These are phyloP conservation scores for Talaromyces stipitatus DNA, from an alignment of 495 filamentous ascomycete genomes.

Conservation along the genomic window DNA sequence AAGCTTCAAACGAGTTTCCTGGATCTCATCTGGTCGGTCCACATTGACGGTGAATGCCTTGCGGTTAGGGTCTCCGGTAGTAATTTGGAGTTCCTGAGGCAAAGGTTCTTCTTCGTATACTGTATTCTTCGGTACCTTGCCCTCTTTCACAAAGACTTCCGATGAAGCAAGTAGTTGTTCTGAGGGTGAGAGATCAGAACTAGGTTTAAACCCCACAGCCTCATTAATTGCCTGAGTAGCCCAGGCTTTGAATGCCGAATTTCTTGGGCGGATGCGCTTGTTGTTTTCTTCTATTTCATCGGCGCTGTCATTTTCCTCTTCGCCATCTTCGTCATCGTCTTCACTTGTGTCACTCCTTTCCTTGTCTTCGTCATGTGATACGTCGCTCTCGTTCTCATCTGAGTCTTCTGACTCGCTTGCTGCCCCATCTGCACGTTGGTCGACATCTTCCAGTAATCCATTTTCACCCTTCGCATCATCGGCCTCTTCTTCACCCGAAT, in stretches of 20 bases:
- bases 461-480: constrained; percentile 12
- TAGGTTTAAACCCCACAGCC: constrained; percentile 54
- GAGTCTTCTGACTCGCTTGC: neutral
- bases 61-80: constrained; percentile 48
- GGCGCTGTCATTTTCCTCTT: constrained; percentile 18
- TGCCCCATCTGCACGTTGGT: neutral
- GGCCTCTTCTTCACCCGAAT: constrained; percentile 27
- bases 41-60: constrained; percentile 75
- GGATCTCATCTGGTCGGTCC: constrained; percentile 61
- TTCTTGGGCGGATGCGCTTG: constrained; percentile 32
- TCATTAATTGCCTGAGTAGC: constrained; percentile 79
- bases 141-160: constrained; percentile 9
- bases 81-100: constrained; percentile 63
- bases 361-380: constrained; percentile 4
- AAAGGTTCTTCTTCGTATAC: constrained; percentile 66
- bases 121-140: constrained; percentile 24
- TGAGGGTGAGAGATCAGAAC: constrained; percentile 25
- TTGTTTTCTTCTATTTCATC: constrained; percentile 19
- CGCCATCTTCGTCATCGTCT: constrained; percentile 15
- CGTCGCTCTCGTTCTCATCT: constrained; percentile 6
- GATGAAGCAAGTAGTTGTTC: constrained; percentile 11
- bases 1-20: constrained; percentile 67
- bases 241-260: constrained; percentile 89
- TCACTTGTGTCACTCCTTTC: constrained; percentile 10
- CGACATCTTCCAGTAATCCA: constrained; percentile 13